These are phyloP conservation scores for Pyricularia pennisetigena DNA, from an alignment of 2,329 filamentous ascomycete species.

Conservation along the genomic window DNA sequence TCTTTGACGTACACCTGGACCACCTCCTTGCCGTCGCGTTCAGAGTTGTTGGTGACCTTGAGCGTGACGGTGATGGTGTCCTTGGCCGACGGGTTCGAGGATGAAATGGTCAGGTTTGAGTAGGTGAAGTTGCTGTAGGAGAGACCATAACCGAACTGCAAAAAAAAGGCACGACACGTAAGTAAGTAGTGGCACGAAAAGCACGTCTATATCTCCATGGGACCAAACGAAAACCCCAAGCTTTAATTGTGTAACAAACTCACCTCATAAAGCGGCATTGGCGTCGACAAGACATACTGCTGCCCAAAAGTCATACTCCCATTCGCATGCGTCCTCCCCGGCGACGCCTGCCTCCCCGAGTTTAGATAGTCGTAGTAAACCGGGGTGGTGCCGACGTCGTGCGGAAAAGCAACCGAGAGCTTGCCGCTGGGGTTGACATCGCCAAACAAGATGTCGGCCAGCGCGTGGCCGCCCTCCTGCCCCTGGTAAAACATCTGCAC, in stretches of 20 bases:
- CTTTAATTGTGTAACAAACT: no score
- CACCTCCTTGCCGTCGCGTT: slow-evolving; percentile 52
- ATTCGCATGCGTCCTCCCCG: slow-evolving; percentile 43
- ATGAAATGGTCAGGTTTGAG: slow-evolving; percentile 39
- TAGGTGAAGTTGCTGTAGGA: slow-evolving; percentile 58
- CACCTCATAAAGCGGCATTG: slow-evolving; percentile 45
- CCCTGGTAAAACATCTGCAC: slow-evolving; percentile 69
- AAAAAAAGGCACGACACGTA: no score
- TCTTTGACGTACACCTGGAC: slow-evolving; percentile 61
- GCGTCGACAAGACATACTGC: slow-evolving; percentile 53
- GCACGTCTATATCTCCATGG: not conserved
- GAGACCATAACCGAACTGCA: slow-evolving; percentile 54
- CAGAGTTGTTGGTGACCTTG: slow-evolving; percentile 49
- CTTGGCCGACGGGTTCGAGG: slow-evolving; percentile 29
- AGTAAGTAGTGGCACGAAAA: not conserved
- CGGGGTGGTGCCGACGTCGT: slow-evolving; percentile 55
- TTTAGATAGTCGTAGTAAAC: slow-evolving; percentile 67
- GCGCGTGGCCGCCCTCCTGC: slow-evolving; percentile 56
- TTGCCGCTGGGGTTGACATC: slow-evolving; percentile 56
- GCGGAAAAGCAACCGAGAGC: slow-evolving; percentile 57
- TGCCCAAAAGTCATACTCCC: slow-evolving; percentile 54
- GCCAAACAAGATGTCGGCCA: slow-evolving; percentile 58
- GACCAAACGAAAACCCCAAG: no score
- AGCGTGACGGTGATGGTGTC: slow-evolving; percentile 50
- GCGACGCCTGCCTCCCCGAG: slow-evolving; percentile 45